Evolutionary conservation across 2,329 filamentous ascomycete species (phyloP).

Genomic region (Colletotrichum camelliae): DNA sequence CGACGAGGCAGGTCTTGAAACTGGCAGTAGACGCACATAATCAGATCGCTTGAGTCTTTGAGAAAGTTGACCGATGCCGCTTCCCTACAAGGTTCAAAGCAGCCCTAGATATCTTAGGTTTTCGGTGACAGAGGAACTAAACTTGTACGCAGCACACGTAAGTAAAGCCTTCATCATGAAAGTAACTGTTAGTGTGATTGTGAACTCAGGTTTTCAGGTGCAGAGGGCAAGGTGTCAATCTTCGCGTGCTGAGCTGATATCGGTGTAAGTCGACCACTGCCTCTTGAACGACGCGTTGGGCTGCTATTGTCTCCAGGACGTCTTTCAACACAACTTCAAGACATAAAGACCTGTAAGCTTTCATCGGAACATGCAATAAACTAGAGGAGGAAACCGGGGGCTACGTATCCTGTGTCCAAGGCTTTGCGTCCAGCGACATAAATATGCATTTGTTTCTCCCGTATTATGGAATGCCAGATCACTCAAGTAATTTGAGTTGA

Average conservation of each 20-base stretch:
- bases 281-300: too few species aligned
- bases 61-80: background rate
- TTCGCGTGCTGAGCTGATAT: background rate
- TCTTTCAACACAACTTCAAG: background rate
- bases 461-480: background rate
- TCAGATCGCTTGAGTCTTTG: background rate
- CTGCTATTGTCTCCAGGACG: too few species aligned
- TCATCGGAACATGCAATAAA: background rate
- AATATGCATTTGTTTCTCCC: background rate
- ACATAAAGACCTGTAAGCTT: background rate
- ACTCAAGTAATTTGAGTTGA: background rate
- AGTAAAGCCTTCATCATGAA: background rate
- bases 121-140: background rate
- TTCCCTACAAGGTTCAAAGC: background rate
- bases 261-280: background rate
- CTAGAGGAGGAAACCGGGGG: background rate
- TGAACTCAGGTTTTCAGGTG: background rate
- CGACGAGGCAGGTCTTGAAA: background rate
- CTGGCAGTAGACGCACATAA: background rate
- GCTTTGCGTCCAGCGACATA: background rate
- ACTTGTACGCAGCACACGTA: background rate
- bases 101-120: background rate
- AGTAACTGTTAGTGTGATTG: rapidly evolving
- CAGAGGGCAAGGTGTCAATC: background rate
- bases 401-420: background rate